Evolutionary conservation across 192 early-diverging fungal species (phyloP), one percentile per base, ranked within the genome.

Genomic region (Podila clonocystis): DNA sequence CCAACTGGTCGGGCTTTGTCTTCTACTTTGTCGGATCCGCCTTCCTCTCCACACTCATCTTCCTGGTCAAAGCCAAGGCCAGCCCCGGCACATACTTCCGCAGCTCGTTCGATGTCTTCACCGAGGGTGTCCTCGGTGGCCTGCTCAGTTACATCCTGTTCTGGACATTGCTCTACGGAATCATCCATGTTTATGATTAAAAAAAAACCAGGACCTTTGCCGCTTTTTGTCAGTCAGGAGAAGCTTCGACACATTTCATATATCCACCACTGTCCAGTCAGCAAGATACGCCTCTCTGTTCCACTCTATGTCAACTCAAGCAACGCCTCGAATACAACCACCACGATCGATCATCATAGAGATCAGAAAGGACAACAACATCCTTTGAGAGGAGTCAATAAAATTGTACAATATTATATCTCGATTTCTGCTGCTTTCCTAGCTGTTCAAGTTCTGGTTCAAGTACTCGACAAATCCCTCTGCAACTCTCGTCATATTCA

Each of bases 391-490:
- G n/a, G 26, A 55, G 24, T 22, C 24, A 55, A 55, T 24, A 26
- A 55, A 55, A 55, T 24, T 55, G 52, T 55, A 55, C 52, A 55
- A 20, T 41, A 63, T 41, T 45, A n/a, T n/a, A 38, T 38, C 36
- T 38, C 9, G 36, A 38, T 0, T 38, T 38, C 9, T 2, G 9
- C n/a, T n/a, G n/a, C n/a, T 41, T 15, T 45, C 45, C 31, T 85
- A 78, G 5, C 22, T 49, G 33, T 82, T 82, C 29, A 97, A 70
- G 78, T 94, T 98, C 28, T 93, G 93, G 72, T 96, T 98, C 62
- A 99, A 74, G 79, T 96, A 99, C 49, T 96, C 92, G 26, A 94
- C 94, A 93, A 99, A 99, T 29, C 90, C 85, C 41, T 95, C 91
- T 0, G 91, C 91, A 55, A 97, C 91, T 45, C 88, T 86, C 38